Conservation (phyloP, 2,329 filamentous ascomycete species). For the Pseudogymnoascus sp. region DNA sequence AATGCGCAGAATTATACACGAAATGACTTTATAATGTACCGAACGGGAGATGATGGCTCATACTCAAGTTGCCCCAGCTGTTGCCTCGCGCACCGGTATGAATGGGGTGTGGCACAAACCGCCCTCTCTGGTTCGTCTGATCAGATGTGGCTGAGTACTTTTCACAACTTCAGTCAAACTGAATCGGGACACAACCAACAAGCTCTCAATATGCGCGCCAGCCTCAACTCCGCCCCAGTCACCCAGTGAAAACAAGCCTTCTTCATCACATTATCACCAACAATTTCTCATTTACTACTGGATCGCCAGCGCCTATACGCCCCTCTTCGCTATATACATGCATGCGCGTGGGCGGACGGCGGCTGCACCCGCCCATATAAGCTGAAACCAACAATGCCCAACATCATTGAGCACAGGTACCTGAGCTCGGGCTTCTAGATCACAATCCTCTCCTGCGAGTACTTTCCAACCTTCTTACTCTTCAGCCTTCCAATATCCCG, state of each 20-base stretch:
- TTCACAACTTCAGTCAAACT: background rate
- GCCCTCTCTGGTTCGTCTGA: background rate
- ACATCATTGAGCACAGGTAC: conserved; percentile 4
- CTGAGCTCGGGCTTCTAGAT: conserved; percentile 40
- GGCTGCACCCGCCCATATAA: background rate
- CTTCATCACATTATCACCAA: background rate
- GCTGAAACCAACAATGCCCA: conserved; percentile 8
- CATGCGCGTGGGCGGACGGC: background rate
- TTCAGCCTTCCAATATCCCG: conserved; percentile 71
- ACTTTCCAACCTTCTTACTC: conserved; percentile 72
- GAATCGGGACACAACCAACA: background rate
- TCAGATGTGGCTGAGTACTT: conserved; percentile 4
- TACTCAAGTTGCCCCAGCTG: background rate
- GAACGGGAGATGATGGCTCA: background rate
- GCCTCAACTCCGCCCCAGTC: conserved; percentile 2
- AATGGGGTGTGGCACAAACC: background rate
- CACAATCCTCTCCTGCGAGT: conserved; percentile 72
- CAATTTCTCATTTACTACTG: conserved; percentile 7
- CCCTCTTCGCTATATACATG: conserved; percentile 6
- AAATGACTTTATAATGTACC: background rate
- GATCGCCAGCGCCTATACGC: conserved; percentile 5
- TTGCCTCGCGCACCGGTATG: conserved; percentile 1
- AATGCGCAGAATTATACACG: background rate
- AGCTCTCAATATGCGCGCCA: background rate
- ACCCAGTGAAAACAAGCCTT: background rate